Evolutionary conservation across 352 stramenopile species (phyloP).

Genomic region (Phytophthora europaea): DNA sequence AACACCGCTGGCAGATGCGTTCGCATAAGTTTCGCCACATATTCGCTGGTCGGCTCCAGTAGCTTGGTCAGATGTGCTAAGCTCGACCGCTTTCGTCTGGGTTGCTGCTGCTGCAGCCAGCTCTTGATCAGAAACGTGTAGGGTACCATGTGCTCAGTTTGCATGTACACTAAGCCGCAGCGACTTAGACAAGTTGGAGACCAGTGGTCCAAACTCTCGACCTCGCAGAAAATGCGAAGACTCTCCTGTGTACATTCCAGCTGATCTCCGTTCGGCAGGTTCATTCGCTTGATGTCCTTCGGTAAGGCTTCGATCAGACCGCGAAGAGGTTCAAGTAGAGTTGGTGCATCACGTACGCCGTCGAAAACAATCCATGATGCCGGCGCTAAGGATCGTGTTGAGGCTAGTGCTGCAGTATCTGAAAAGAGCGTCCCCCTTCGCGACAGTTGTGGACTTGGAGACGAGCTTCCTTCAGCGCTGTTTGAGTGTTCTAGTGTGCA

Average conservation of each 20-base stretch:
- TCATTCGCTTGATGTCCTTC: constrained; percentile 29
- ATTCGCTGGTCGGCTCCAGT: constrained; percentile 30
- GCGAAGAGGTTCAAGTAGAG: constrained; percentile 56
- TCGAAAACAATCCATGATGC: constrained; percentile 78
- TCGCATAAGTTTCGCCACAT: constrained; percentile 57
- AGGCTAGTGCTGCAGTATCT: neutral
- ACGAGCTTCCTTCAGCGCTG: constrained; percentile 11
- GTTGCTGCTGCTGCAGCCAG: constrained; percentile 50
- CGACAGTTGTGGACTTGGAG: constrained; percentile 3
- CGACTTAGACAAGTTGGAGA: constrained; percentile 57
- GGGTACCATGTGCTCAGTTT: constrained; percentile 53
- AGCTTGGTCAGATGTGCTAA: constrained; percentile 23
- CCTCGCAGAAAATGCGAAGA: constrained; percentile 68
- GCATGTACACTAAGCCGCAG: constrained; percentile 71
- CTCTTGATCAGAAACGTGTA: constrained; percentile 80
- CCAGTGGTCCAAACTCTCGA: constrained; percentile 63
- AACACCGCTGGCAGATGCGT: constrained; percentile 55
- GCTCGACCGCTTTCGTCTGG: constrained; percentile 19
- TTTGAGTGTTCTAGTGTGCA: constrained; percentile 5
- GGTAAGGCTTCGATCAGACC: constrained; percentile 32
- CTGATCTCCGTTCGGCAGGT: constrained; percentile 71
- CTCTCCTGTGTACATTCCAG: constrained; percentile 44
- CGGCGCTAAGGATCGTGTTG: constrained; percentile 30
- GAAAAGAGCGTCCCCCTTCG: constrained; percentile 14
- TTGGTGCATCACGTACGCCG: constrained; percentile 37